Base-by-base conservation (phyloP, 1,284 basidiomycete species). In the Rhizoctonia solani region DNA sequence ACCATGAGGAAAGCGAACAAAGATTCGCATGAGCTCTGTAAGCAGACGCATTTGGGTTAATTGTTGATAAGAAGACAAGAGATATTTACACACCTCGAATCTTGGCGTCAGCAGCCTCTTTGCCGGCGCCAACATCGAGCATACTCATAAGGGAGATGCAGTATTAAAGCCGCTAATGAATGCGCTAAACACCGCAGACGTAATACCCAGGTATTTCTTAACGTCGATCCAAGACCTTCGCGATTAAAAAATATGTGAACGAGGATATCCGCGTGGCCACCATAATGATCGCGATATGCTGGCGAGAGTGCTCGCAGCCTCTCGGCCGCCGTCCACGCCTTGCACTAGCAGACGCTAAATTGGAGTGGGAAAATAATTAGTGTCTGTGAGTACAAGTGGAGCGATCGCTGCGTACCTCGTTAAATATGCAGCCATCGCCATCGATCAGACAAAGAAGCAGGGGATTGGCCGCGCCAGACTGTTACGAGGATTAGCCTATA, bases 31-130 rank as follows among this genome's bases (percentile, higher is more conserved):
- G 59, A 79, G 86, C 86, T 73, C 54, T 82, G 49, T 4, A 46
- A 32, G 16, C 4, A 66, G 3, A 27, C 44, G 25, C n/a, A 1
- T 54, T n/a, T 44, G 19, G 19, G 29, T 2, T 34, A 46, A 37
- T 65, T 47, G 30, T 39, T 27, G 58, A 46, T 27, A n/a, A 42
- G 37, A 56, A 59, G 41, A 19, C 23, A 19, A 58, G 49, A 34
- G 50, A 19, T 16, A 54, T 52, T 27, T 21, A 54, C 37, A 66
- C 74, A 87, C 88, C 85, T 80, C 85, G 85, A 73, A 92, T 83
- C 77, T 91, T 91, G 47, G 84, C 81, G 74, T 89, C 87, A 29
- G 85, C 84, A 2, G 84, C 86, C 76, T 91, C 88, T 77, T 90
- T 90, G 59, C 81, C 85, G 65, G 78, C 80, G 25, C 89, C 88